Evolutionary conservation across 768 basidiomycete genomes (phyloP).

Genomic region (Cantharellus cinnabarinus): DNA sequence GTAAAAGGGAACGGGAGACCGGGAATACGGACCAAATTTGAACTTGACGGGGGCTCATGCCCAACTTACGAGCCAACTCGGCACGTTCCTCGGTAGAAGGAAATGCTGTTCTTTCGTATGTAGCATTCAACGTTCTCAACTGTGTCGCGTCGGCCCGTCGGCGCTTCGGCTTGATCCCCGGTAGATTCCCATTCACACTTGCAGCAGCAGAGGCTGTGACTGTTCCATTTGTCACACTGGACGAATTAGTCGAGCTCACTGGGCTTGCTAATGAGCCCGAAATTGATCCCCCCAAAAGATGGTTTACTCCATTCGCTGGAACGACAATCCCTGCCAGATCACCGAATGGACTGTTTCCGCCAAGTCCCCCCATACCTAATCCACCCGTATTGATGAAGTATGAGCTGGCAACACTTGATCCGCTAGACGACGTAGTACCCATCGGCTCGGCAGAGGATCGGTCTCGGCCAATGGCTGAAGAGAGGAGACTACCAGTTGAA

Average conservation of each 20-base stretch:
- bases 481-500: no score
- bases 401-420: neutral
- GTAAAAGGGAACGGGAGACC: neutral
- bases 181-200: neutral
- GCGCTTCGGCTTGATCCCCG: slow-evolving; percentile 6
- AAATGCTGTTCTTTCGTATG: slow-evolving; percentile 10
- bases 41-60: slow-evolving; percentile 9
- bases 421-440: no score
- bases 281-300: no score
- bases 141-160: slow-evolving; percentile 8
- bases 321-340: no score
- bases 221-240: neutral
- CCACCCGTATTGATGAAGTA: neutral
- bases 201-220: neutral
- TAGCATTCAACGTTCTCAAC: slow-evolving; percentile 8
- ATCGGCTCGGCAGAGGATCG: no score
- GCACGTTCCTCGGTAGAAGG: slow-evolving; percentile 9
- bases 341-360: no score
- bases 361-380: no score
- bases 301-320: no score
- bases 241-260: no score
- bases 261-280: no score
- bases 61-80: slow-evolving; percentile 8
- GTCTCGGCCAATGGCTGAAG: no score
- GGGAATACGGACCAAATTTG: slow-evolving; percentile 9